Base-by-base conservation (phyloP, 2,329 filamentous ascomycete genomes). In the Ascochyta lentis region DNA sequence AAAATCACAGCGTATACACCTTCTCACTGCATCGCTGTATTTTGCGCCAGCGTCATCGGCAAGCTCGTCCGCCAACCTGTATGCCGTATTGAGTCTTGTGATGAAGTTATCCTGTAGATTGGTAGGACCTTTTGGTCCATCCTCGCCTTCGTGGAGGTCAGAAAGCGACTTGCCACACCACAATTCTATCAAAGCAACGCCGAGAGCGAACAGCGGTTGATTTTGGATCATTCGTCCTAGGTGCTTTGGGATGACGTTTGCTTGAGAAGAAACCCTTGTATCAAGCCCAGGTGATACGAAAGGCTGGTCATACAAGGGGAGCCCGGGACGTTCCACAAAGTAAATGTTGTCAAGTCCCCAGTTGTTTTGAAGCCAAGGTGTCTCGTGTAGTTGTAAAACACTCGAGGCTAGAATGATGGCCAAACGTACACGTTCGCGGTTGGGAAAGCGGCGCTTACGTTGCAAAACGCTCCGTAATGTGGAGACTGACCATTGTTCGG, bases 141-240 rank as follows among this genome's bases (percentile, higher is more conserved):
- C 55, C 22, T 58, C 58, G 4, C 60, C 46, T 16, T 50, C 44
- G 2, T 61, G 52, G 8, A 74, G 47, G 1, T 65, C 60, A 4
- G 55, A 49, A 3, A 76, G 54, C 2, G 68, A 44, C 48, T 67
- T 59, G 2, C 63, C 59, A 39, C 70, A 66, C 60, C 71, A 75
- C 4, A 77, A 64, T 50, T 76, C 71, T 24, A 75, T 71, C 3
- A 77, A 64, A 13, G 72, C 51, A 1, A 76, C 54, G 0, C 73
- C 73, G 0, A 76, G 56, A 0, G 72, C 67, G 42, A 74, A 76
- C 3, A 77, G 35, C 0, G 69, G 66, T 29, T 66, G 61, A 37
- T 75, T 74, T 0, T 63, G 57, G n/a, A 73, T 72, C 16, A 69
- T 54, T 1, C 60, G 55, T 3, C 63, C 60, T 26, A 70, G 63